Base-by-base conservation (phyloP, 768 basidiomycete species). In the Megacollybia marginata region DNA sequence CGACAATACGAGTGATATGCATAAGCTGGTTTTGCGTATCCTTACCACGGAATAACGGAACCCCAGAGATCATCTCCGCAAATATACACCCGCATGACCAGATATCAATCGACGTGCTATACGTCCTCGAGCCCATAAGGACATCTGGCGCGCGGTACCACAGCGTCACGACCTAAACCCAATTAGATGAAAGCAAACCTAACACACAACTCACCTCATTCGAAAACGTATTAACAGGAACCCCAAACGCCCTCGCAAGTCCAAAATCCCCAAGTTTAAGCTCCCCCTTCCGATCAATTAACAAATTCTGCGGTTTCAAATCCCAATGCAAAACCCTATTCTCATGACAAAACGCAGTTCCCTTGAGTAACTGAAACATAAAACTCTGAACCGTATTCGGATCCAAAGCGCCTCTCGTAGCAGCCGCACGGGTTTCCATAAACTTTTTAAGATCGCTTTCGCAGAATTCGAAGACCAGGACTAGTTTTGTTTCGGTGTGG, bases 31-130 rank as follows among this genome's bases (percentile, higher is more conserved):
- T 96, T 56, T 93, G 88, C 60, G 97, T 96, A 65, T 98, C 96
- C 54, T 94, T 74, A 18, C 96, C 96, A 55, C 95, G 78, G 76
- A 99, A 99, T 23, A 99, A 78, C 20, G 96, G 95, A 5, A 93
- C 87, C 1, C 96, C 96, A 16, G 90, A 85, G 52, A 99, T 97
- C 95, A 99, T 98, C 69, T 99, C 96, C n/a, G 96, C 95, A 64
- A 99, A 95, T 62, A 99, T 99, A 64, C 96, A 98, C 10, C 96
- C 96, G 50, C 92, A 95, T 11, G 90, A 93, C 96, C 96, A 99
- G 46, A 98, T 88, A 65, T 99, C 96, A 58, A 99, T 98, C 32
- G 90, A 92, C 2, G 96, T 98, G 70, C 87, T 94, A 65, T 99
- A 99, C 18, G 95, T 98, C 52, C 96, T 78, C 16, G 92, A 95